Evolutionary conservation across 208 protist genomes (phyloP), one percentile per base, ranked within the genome.

Genomic region (Trypanosoma brucei): DNA sequence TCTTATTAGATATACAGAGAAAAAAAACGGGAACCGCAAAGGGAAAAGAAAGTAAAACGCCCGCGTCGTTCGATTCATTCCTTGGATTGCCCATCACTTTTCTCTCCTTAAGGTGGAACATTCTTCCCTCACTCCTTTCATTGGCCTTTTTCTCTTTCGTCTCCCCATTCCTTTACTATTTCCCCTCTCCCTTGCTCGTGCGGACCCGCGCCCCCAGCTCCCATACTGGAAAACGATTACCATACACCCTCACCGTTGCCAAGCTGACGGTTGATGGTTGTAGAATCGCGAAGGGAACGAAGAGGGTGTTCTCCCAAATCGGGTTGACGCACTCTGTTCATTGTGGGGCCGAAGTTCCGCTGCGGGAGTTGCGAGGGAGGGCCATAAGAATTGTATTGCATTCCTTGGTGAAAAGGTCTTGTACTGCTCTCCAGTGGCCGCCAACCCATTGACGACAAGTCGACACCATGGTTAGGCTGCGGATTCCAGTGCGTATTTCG

Each of bases 321-420:
- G 38, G 48, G 55, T 50, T 65, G 59, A 22, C 54, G 49, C 52
- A 64, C 59, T 37, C 65, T 53, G 58, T 54, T 64, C 6, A 60
- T 11, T 14, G 22, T 35, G 13, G 58, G 36, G 3, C 48, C 48
- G 40, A 64, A 70, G 51, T 68, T 70, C 50, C 74, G 66, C 42
- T 54, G 3, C 0, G 53, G 33, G 8, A 51, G 62, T 40, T 63
- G 64, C 50, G 53, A 33, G 1, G 74, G 60, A 22, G 70, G 54
- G 3, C 72, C 64, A 59, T 86, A 86, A 2, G 75, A 82, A 55
- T 71, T 82, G 66, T 86, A 86, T 59, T 78, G 79, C 51, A 75
- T 56, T 62, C 77, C 74, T 48, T 70, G 57, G 35, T 79, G 76
- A 35, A 72, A 68, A 33, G 49, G 42, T 35, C 66, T 61, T 31